Conservation (phyloP, 163 green algal genomes). For the Coccomyxa subellipsoidea region DNA sequence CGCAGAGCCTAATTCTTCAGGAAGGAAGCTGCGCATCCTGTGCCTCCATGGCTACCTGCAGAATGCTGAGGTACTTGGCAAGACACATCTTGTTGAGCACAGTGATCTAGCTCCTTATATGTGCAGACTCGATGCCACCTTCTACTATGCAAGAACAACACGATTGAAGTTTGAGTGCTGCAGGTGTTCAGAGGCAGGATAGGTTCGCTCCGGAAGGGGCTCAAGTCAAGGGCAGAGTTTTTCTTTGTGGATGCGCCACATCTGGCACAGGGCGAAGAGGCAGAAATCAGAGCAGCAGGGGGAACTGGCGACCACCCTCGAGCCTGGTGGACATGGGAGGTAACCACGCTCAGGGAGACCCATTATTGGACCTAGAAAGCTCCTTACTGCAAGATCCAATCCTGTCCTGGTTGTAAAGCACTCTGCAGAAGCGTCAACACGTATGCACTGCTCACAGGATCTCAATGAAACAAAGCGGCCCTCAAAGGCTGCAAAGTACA, state of each 20-base stretch:
- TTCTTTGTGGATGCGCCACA: slow-evolving; percentile 68
- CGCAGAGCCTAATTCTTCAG: not conserved
- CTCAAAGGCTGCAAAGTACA: slow-evolving; percentile 31
- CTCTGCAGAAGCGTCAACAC: not conserved
- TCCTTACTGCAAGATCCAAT: not conserved
- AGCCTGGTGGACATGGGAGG: slow-evolving; percentile 36
- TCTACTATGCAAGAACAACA: too few relatives aligned
- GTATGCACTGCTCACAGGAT: slow-evolving; percentile 2
- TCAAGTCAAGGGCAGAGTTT: slow-evolving; percentile 68
- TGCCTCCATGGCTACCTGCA: slow-evolving; percentile 79
- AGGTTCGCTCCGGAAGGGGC: slow-evolving; percentile 62
- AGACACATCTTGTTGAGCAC: too few relatives aligned
- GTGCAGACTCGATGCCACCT: too few relatives aligned
- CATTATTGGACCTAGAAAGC: too few relatives aligned
- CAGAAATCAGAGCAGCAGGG: not conserved
- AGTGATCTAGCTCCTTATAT: too few relatives aligned
- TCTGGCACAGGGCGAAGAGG: slow-evolving; percentile 15
- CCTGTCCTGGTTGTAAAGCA: not conserved
- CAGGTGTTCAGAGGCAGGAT: slow-evolving; percentile 53
- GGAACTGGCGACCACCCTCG: not conserved
- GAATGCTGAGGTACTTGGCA: slow-evolving; percentile 44
- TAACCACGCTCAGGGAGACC: slow-evolving; percentile 4
- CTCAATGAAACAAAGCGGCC: slow-evolving; percentile 15
- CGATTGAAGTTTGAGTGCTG: not conserved
- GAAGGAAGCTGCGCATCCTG: slow-evolving; percentile 22